phyloP scores from a whole-genome alignment of 2,329 filamentous ascomycete species.

The Polychaeton citri region DNA sequence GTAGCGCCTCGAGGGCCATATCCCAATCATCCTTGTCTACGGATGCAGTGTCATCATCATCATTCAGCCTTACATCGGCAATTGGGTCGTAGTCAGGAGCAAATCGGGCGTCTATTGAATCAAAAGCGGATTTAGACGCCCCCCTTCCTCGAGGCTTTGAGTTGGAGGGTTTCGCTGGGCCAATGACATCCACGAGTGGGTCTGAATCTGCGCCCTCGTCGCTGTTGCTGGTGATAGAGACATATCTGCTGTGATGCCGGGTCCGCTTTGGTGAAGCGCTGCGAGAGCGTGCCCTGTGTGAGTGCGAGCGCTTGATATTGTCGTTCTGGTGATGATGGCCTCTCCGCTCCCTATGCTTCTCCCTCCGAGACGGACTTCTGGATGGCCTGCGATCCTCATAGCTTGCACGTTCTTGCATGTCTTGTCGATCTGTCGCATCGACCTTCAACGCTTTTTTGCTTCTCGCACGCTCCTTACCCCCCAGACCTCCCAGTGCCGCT shows the following conservation, averaged over 20 bases:
- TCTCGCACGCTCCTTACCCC: constrained; percentile 1
- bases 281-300: too few relatives aligned
- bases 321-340: too few relatives aligned
- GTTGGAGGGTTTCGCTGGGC: constrained; percentile 41
- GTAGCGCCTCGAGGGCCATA: constrained; percentile 60
- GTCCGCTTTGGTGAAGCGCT: too few relatives aligned
- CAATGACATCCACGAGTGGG: constrained; percentile 62
- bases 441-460: not conserved
- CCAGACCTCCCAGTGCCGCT: constrained; percentile 7
- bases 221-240: too few relatives aligned
- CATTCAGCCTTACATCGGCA: constrained; percentile 35
- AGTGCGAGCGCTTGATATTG: too few relatives aligned
- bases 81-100: constrained; percentile 49
- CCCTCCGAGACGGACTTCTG: not conserved
- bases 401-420: not conserved
- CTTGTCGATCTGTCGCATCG: not conserved
- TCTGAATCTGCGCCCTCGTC: constrained; percentile 41
- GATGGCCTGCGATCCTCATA: not conserved
- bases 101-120: constrained; percentile 64
- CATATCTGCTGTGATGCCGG: too few relatives aligned
- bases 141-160: constrained; percentile 53
- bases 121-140: constrained; percentile 41
- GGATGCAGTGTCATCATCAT: constrained; percentile 29
- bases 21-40: constrained; percentile 61
- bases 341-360: not conserved